These are phyloP conservation scores for Trichoderma virens DNA, from an alignment of 495 filamentous ascomycete species.

Conservation along the genomic window DNA sequence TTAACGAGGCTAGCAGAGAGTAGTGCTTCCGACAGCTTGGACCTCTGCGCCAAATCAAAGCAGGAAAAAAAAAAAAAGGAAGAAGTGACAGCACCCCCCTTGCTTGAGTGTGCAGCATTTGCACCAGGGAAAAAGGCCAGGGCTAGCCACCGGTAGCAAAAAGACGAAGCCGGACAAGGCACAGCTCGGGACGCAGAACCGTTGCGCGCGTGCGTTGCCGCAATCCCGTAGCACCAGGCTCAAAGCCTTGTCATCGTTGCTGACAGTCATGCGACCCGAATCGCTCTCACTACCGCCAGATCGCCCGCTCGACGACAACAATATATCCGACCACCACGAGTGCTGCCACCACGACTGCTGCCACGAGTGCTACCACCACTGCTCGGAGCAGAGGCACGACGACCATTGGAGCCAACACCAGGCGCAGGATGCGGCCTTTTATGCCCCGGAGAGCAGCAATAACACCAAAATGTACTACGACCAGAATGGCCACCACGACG, in stretches of 20 bases:
- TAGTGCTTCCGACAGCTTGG: background rate
- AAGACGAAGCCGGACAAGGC: conserved; percentile 1
- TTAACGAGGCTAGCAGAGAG: background rate
- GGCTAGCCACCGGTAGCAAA: background rate
- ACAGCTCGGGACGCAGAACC: background rate
- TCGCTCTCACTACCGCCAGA: background rate
- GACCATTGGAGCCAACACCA: background rate
- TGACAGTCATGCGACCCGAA: background rate
- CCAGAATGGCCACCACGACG: background rate
- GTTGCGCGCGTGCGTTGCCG: background rate
- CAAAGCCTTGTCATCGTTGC: background rate
- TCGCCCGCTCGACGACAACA: background rate
- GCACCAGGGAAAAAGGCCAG: background rate
- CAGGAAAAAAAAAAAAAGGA: background rate
- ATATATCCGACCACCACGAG: background rate
- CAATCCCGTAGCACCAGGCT: background rate
- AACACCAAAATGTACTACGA: background rate
- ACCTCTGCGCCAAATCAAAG: background rate
- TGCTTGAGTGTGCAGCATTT: background rate
- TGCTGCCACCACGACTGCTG: background rate
- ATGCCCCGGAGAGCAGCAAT: background rate
- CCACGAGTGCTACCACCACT: background rate
- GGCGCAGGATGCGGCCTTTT: background rate
- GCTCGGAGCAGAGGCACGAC: background rate
- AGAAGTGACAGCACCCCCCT: background rate